Conservation (phyloP, 192 early-diverging fungal genomes). For the Coemansia sp. region DNA sequence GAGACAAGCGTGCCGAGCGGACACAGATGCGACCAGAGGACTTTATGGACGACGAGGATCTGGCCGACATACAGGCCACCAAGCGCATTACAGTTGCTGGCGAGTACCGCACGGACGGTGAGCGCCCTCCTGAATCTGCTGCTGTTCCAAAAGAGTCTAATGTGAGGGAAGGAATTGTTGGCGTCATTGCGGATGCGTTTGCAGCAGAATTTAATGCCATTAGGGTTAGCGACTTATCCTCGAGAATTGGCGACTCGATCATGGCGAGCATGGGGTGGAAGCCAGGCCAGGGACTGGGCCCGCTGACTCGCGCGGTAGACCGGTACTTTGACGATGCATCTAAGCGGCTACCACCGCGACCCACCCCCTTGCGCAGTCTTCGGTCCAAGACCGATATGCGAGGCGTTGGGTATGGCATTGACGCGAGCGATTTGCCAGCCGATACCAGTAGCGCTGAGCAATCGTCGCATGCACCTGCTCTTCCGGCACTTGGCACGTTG, state of each 20-base stretch:
- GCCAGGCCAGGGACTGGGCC: conserved; percentile 84
- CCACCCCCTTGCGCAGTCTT: not conserved
- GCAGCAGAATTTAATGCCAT: conserved; percentile 19
- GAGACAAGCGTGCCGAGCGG: conserved; percentile 61
- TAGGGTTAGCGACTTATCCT: not conserved
- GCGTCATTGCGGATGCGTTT: conserved; percentile 15
- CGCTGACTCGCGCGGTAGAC: conserved; percentile 32
- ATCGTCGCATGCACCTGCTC: not conserved
- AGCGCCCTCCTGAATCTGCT: too few relatives aligned
- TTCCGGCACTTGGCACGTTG: conserved; percentile 25
- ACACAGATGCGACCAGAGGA: conserved; percentile 68
- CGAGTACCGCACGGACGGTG: conserved; percentile 1
- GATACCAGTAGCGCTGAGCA: not conserved
- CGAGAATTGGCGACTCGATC: conserved; percentile 60
- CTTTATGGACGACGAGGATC: conserved; percentile 98
- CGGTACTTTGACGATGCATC: not conserved
- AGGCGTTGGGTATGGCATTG: conserved; percentile 36
- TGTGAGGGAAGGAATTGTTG: conserved; percentile 2
- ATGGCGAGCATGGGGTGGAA: conserved; percentile 87
- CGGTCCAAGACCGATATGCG: conserved; percentile 10
- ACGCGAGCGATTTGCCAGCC: not conserved
- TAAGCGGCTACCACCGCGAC: conserved; percentile 8
- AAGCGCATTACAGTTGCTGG: conserved; percentile 3
- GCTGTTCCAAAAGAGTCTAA: not conserved
- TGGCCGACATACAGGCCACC: conserved; percentile 59